Evolutionary conservation across 176 grass and related monocot genomes (phyloP), one percentile per base, ranked within the genome.

Genomic region (Coix lacrymajobi): DNA sequence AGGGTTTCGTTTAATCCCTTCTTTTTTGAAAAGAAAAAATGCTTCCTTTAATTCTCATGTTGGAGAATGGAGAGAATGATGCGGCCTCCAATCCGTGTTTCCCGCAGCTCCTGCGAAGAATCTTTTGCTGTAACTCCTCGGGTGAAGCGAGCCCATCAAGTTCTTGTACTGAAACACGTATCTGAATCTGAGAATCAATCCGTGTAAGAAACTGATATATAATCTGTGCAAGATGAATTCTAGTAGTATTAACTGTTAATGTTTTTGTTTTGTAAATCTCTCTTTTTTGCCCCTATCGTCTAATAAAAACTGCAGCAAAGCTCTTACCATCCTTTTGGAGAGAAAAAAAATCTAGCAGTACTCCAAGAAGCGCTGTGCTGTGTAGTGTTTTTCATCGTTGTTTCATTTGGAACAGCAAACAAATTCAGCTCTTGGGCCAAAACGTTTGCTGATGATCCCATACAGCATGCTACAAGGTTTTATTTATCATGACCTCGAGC

Each of bases 1-100:
- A 71, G 38, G 68, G n/a, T 12, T 44, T 9, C 29, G 0, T 57
- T 57, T 57, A 15, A 15, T 16, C 16, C 44, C 12, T 4, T 40
- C 41, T 46, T 46, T 43, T 43, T 43, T 43, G 10, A 1, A 43
- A 43, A 40, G 0, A 0, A 54, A 54, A 54, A n/a, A 0, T 56
- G 51, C 20, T 54, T 54, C 20, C 22, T 25, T 57, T 11, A n/a
- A 62, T 81, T 83, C 30, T 71, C 11, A 17, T 76, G 52, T 44
- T 48, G 62, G 54, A 24, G 51, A 57, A 57, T 57, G 52, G 52
- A 82, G 64, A 82, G 13, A 81, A 78, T 77, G 36, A 85, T 89
- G 80, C 43, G 19, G 32, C 40, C 56, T 43, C 31, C 71, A 89
- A 62, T 16, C 88, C 88, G 72, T 37, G 77, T 82, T 89, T 89